Base-by-base conservation (phyloP, 2,329 filamentous ascomycete genomes). In the Colletotrichum sp. region DNA sequence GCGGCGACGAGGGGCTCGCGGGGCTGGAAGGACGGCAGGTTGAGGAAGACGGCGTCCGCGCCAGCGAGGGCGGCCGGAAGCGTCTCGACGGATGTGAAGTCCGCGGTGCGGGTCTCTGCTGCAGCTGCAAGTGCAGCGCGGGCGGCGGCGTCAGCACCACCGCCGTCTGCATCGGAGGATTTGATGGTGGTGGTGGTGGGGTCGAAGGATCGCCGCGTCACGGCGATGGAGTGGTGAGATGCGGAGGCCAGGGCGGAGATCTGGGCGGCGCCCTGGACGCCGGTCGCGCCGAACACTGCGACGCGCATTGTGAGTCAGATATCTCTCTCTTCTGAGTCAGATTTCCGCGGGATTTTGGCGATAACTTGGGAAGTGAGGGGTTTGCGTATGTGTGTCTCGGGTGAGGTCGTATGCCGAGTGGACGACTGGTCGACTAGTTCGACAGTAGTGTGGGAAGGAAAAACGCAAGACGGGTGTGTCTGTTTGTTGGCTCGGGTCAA, bases 1-100 rank as follows among this genome's bases (percentile, higher is more conserved):
- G 88, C 90, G 8, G 88, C 87, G 21, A 82, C 84, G 2, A 88
- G 86, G 0, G 89, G 92, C 3, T 80, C 85, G 1, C 74, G 67
- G 3, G 66, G 43, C 38, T 80, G 77, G 62, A 80, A 80, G 1
- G 78, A 79, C 18, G 78, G 78, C 13, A 80, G 63, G 59, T 80
- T 80, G 43, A 80, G 75, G 65, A 80, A 79, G 29, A 79, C 69
- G 13, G 77, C 71, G 13, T 79, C 77, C 21, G 66, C 76, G 11
- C 63, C 72, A 18, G 47, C 38, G 1, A 79, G 58, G 16, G 74
- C 75, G n/a, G 31, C 55, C 6, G 51, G 62, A 16, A 78, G 69
- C 33, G 74, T 75, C 13, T 51, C 69, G 16, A 59, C 31, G 62
- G 70, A 72, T 3, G 66, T 55, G 61, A 78, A 77, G 63, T 78